Evolutionary conservation across 2,329 filamentous ascomycete species (phyloP).

Genomic region (Colletotrichum sansevieriae): DNA sequence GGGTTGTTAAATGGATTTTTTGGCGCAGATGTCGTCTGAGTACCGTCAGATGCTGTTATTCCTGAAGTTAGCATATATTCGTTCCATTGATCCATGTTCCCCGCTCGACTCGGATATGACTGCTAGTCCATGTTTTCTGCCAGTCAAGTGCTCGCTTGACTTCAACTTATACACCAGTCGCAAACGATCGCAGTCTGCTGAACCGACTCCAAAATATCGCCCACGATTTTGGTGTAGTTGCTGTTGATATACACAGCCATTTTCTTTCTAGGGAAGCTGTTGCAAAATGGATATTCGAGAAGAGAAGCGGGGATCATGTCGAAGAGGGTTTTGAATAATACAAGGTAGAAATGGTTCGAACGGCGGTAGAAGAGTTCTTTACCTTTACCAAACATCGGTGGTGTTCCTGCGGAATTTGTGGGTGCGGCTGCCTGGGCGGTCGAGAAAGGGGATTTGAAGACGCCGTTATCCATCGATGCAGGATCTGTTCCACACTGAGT

Average conservation of each 20-base stretch:
- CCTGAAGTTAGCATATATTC: slow-evolving; percentile 31
- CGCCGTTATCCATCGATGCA: neutral
- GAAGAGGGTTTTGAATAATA: neutral
- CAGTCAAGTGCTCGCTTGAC: too few species aligned
- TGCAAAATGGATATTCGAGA: neutral
- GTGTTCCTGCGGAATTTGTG: slow-evolving; percentile 18
- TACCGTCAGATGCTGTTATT: slow-evolving; percentile 24
- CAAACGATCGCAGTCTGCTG: too few species aligned
- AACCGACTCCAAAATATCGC: too few species aligned
- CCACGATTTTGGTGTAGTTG: too few species aligned
- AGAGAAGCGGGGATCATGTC: slow-evolving; percentile 4
- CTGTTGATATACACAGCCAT: neutral
- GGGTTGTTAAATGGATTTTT: slow-evolving; percentile 27
- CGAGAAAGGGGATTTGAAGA: slow-evolving; percentile 22
- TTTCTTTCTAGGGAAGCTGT: neutral
- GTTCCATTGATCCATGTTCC: neutral
- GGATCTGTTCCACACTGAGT: slow-evolving; percentile 15
- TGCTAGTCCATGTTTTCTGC: neutral
- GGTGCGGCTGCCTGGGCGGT: slow-evolving; percentile 9
- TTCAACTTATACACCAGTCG: too few species aligned
- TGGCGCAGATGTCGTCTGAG: neutral
- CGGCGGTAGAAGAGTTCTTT: slow-evolving; percentile 28
- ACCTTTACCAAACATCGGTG: slow-evolving; percentile 30
- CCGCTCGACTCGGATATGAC: slow-evolving; percentile 4
- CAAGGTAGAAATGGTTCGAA: neutral